phyloP scores from a whole-genome alignment of 1,139 yeast genomes.

The Saccharomyces pastorianus region DNA sequence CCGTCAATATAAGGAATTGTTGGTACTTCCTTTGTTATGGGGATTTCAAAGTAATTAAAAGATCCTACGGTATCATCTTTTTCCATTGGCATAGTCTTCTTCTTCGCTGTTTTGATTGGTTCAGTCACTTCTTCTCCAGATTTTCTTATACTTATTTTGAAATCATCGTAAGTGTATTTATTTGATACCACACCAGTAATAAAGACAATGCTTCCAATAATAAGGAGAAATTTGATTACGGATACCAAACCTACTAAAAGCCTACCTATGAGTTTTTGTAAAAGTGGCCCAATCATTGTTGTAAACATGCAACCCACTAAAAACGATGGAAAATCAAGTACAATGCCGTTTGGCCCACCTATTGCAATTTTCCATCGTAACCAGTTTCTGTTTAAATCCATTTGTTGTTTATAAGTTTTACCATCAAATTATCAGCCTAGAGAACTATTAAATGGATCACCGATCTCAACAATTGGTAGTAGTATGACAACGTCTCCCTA shows the following conservation, averaged over 20 bases:
- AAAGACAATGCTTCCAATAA: conserved; percentile 15
- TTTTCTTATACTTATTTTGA: not conserved
- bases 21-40: conserved; percentile 11
- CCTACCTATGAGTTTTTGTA: conserved; percentile 16
- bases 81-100: not conserved
- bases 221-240: conserved; percentile 14
- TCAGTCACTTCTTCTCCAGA: not conserved
- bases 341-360: conserved; percentile 10
- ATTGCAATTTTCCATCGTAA: conserved; percentile 9
- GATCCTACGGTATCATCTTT: conserved; percentile 13
- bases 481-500: not conserved
- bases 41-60: conserved; percentile 21
- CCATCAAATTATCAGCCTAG: not conserved
- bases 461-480: not conserved
- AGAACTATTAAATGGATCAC: not conserved
- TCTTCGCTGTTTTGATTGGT: conserved; percentile 1
- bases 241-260: conserved; percentile 14
- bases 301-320: conserved; percentile 16
- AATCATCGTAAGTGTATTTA: not conserved
- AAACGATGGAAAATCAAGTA: conserved; percentile 18
- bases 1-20: not conserved
- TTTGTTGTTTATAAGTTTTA: not conserved
- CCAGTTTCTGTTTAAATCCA: conserved; percentile 7
- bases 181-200: not conserved
- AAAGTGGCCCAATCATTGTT: conserved; percentile 15